Evolutionary conservation across 139 green algal genomes (phyloP).

Genomic region (Chloropicon primus): DNA sequence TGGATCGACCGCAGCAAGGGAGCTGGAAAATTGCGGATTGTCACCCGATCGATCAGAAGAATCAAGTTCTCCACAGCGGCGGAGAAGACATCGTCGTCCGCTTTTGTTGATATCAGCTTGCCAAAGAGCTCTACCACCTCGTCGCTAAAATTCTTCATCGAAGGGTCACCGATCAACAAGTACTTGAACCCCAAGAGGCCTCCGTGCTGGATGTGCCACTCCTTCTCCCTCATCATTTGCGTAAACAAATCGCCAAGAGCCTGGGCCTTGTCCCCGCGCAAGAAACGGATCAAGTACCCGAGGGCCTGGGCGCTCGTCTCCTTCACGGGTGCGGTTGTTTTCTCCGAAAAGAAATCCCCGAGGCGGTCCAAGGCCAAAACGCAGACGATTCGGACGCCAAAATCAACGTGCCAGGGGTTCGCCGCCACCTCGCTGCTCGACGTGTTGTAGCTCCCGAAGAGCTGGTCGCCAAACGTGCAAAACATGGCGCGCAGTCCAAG

Average conservation of each 20-base stretch:
- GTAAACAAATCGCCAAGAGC: constrained; percentile 45
- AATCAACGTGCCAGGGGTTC: constrained; percentile 64
- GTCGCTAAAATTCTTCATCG: background rate
- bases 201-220: constrained; percentile 50
- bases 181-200: constrained; percentile 85
- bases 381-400: constrained; percentile 62
- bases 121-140: background rate
- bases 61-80: background rate
- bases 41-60: background rate
- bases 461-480: background rate
- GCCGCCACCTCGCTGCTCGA: constrained; percentile 37
- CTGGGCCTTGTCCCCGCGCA: constrained; percentile 4
- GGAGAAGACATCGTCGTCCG: background rate
- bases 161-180: constrained; percentile 25
- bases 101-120: background rate
- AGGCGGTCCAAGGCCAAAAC: constrained; percentile 86
- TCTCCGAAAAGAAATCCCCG: constrained; percentile 84
- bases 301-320: constrained; percentile 91
- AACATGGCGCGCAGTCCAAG: background rate
- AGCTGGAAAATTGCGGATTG: background rate
- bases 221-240: background rate
- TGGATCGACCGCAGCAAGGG: too few species aligned
- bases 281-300: constrained; percentile 44
- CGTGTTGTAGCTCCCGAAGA: too few species aligned
- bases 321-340: constrained; percentile 66